These are phyloP conservation scores for Pelargonium fulgidum DNA, from an alignment of 441 rosid species.

Conservation along the genomic window DNA sequence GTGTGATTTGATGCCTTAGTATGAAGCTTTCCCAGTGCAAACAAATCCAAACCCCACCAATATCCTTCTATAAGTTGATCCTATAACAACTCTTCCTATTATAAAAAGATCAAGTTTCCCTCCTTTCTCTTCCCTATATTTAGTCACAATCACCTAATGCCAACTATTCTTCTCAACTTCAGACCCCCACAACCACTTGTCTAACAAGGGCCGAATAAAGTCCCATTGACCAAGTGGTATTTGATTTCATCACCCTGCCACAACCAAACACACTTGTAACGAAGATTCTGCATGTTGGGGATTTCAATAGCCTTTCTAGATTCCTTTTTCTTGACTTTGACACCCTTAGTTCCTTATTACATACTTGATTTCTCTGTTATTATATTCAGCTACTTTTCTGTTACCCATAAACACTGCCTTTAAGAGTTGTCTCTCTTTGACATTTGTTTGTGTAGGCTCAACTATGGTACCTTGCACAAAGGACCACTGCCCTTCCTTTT, in stretches of 20 bases:
- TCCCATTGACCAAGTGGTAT: background rate
- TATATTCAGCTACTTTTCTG: background rate
- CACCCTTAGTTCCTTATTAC: background rate
- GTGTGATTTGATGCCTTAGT: background rate
- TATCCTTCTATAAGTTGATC: background rate
- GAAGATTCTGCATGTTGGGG: too few species aligned
- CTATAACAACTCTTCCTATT: background rate
- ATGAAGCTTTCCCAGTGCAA: constrained; percentile 4
- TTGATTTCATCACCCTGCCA: background rate
- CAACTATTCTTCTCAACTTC: background rate
- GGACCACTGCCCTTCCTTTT: constrained; percentile 96
- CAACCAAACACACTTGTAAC: too few species aligned
- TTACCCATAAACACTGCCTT: background rate
- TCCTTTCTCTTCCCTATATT: background rate
- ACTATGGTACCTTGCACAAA: constrained; percentile 95
- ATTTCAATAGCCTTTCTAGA: too few species aligned
- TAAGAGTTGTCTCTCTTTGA: constrained; percentile 15
- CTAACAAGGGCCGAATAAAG: background rate
- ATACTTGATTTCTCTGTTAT: background rate
- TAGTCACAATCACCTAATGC: background rate
- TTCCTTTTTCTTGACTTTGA: background rate
- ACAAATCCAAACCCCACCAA: background rate
- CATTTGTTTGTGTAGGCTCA: constrained; percentile 58
- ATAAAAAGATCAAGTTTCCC: background rate
- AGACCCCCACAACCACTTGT: background rate